Evolutionary conservation across 73 alveolate genomes (phyloP), one percentile per base, ranked within the genome.

Genomic region (Diophrys sp.): DNA sequence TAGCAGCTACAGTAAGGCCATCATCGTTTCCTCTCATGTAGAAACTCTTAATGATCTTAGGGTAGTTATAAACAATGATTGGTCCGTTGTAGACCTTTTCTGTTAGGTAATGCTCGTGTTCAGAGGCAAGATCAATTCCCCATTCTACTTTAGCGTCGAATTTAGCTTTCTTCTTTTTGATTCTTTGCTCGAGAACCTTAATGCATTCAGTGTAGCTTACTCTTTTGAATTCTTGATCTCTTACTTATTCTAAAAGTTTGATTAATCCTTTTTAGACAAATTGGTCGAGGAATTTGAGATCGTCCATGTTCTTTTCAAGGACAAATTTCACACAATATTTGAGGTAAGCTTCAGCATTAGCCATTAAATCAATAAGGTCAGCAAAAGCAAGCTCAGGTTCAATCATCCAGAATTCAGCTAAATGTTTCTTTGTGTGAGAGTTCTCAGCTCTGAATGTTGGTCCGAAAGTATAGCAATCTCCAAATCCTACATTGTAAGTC

Each of bases 361-460:
- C 97, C 98, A 97, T 97, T 85, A 93, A 89, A 78, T 96, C 99
- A 56, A 71, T 83, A 55, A 96, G 87, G 74, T 95, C 97, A 33
- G 98, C 98, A 78, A 94, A 96, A 34, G 98, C 96, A 55, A 93
- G 74, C 94, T 98, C 99, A 29, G 99, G 99, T 79, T 98, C 99
- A 75, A 98, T 97, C 99, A 98, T 98, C 99, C 99, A 98, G 91
- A 98, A 98, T 87, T 97, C 99, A 44, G 99, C 97, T 79, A 95
- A 82, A 81, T 94, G 99, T 85, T 99, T 90, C 23, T 96, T 79
- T 30, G 99, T 98, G 89, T 97, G 99, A 27, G 99, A 90, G 79
- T 96, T 95, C 92, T 98, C 99, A 33, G 99, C 99, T 91, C 99
- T 83, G 92, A 98, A 98, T 24, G 99, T 98, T 1, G 99, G 99